phyloP scores from a whole-genome alignment of 1,139 yeast genomes.

The Diutina sp. region DNA sequence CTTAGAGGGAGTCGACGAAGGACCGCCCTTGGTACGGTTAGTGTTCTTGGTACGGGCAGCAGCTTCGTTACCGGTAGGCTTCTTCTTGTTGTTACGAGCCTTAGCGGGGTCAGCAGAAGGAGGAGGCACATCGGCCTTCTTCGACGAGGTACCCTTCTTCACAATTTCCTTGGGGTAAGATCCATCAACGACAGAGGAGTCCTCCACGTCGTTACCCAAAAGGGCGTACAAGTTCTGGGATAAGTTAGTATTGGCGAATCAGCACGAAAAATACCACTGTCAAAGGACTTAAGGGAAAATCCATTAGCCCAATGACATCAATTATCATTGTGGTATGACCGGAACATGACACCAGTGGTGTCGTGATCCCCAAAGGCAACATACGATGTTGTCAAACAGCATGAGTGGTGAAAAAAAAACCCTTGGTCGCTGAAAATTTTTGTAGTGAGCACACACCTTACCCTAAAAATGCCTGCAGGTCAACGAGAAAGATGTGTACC shows the following conservation, averaged over 20 bases:
- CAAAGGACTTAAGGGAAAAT: neutral
- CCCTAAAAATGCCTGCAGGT: neutral
- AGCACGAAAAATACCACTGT: too few species aligned
- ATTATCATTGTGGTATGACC: neutral
- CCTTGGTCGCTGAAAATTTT: neutral
- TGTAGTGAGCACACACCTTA: neutral
- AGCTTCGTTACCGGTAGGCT: conserved; percentile 79
- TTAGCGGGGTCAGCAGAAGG: conserved; percentile 69
- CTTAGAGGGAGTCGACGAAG: conserved; percentile 37
- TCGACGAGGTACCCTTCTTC: conserved; percentile 73
- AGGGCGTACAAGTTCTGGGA: conserved; percentile 33
- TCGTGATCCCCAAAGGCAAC: neutral
- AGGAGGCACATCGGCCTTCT: conserved; percentile 81
- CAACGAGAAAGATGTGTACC: neutral
- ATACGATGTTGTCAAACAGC: conserved; percentile 2
- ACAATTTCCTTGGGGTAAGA: conserved; percentile 60
- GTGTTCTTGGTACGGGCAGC: conserved; percentile 66
- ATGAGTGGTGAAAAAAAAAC: conserved; percentile 1
- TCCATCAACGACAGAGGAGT: conserved; percentile 35
- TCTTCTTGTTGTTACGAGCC: conserved; percentile 63
- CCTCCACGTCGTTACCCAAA: conserved; percentile 75
- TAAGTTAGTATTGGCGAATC: neutral
- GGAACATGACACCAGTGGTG: neutral
- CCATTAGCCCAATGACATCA: neutral
- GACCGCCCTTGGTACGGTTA: conserved; percentile 59